phyloP scores from a whole-genome alignment of 805 yeast genomes.

The Barnettozyma sp. region DNA sequence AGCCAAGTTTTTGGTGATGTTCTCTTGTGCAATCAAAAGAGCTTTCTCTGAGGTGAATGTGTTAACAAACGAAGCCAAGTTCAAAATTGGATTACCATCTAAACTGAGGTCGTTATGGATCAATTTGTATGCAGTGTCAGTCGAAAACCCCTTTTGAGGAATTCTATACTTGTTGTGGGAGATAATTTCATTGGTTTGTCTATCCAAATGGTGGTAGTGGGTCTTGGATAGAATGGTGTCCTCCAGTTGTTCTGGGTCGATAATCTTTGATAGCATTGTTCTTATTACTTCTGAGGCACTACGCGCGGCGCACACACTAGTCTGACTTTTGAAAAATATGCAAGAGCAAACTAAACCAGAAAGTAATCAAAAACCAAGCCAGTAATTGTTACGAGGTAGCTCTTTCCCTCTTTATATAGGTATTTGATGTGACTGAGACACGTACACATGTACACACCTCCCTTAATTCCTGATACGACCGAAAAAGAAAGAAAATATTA shows the following conservation, averaged over 20 bases:
- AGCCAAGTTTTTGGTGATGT: slow-evolving; percentile 80
- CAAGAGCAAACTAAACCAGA: too few species aligned
- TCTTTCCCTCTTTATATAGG: too few species aligned
- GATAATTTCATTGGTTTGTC: slow-evolving; percentile 13
- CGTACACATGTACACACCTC: too few species aligned
- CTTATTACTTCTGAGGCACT: background rate
- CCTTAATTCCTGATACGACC: too few species aligned
- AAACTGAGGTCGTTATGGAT: slow-evolving; percentile 68
- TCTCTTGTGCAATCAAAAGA: slow-evolving; percentile 51
- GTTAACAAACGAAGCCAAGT: slow-evolving; percentile 85
- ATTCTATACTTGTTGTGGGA: slow-evolving; percentile 45
- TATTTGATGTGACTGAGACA: too few species aligned
- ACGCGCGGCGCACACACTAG: too few species aligned
- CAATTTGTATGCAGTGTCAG: slow-evolving; percentile 50
- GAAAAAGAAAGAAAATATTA: too few species aligned
- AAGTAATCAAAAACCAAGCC: too few species aligned
- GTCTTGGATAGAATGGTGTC: slow-evolving; percentile 23
- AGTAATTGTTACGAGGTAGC: too few species aligned
- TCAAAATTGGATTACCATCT: slow-evolving; percentile 80
- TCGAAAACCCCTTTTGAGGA: slow-evolving; percentile 48
- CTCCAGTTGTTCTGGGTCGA: slow-evolving; percentile 29
- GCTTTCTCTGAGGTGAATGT: slow-evolving; percentile 56
- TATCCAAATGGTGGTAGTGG: slow-evolving; percentile 21
- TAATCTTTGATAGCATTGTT: slow-evolving; percentile 20
- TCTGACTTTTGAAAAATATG: too few species aligned